Base-by-base conservation (phyloP, 2,329 filamentous ascomycete species). In the Monascus ruber region DNA sequence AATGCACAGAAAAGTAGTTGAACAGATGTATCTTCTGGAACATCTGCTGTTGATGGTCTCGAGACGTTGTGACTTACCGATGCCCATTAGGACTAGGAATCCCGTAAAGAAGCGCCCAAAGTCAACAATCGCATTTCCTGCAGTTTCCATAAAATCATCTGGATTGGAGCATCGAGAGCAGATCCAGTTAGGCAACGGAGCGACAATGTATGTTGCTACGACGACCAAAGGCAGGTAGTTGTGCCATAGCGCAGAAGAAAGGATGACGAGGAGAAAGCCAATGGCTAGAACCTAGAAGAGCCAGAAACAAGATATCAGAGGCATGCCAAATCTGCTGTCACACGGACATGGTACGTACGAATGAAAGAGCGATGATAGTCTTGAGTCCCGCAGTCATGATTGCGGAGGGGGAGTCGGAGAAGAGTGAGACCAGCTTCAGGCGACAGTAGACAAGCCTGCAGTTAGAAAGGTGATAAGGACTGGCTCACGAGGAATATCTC, bases 351-450 rank as follows among this genome's bases (percentile, higher is more conserved):
- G 6, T 17, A 52, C 77, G 40, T 76, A 85, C 91, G 69, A 98
- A 98, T 61, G 91, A 96, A 53, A 98, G 84, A 49, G 85, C 86
- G 66, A 98, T 98, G 68, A 98, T 98, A 52, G 91, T 98, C 71
- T 95, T 96, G 59, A 98, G 81, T 62, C 91, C 91, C 54, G 91
- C 87, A 72, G 85, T 77, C 69, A 69, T 73, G 54, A 48, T 54
- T 54, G 52, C 52, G 51, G 53, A 52, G 54, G 52, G 51, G 51
- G 52, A 51, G 44, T 47, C 32, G 38, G 44, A 47, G 47, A 47
- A 49, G 42, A 34, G 44, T 47, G 48, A 43, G 17, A 17, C 17
- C 17, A 17, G 17, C 17, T 34, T 43, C 37, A 41, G 41, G 42
- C 47, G 42, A 35, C 34, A 40, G 39, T 42, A 37, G 44, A 47